phyloP scores from a whole-genome alignment of 768 basidiomycete genomes.

The Phanerochaete carnosa region DNA sequence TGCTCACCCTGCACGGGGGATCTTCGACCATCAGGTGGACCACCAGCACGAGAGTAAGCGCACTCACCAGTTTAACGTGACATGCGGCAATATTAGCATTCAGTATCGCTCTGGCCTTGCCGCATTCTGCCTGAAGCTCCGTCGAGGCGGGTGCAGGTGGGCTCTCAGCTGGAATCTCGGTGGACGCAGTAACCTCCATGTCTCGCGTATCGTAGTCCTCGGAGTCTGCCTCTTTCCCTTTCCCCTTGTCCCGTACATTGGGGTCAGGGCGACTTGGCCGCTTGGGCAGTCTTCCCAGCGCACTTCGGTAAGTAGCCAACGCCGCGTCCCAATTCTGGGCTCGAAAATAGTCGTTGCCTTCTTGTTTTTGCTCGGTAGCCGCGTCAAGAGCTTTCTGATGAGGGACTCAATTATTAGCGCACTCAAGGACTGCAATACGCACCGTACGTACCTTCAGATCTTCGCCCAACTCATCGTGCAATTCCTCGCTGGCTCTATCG shows the following conservation, averaged over 20 bases:
- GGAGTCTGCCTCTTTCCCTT: conserved; percentile 16
- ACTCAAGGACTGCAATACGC: not conserved
- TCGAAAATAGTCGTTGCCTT: conserved; percentile 76
- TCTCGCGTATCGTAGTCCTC: conserved; percentile 20
- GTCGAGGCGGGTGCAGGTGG: conserved; percentile 22
- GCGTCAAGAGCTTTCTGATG: conserved; percentile 41
- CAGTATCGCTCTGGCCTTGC: conserved; percentile 65
- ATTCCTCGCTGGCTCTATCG: too few relatives aligned
- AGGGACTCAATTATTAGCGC: not conserved
- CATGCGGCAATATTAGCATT: conserved; percentile 91
- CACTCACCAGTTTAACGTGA: conserved; percentile 68
- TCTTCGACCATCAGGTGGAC: not conserved
- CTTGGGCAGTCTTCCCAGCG: conserved; percentile 62
- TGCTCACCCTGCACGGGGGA: conserved; percentile 58
- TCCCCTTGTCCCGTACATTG: conserved; percentile 6
- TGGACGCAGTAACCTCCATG: conserved; percentile 14
- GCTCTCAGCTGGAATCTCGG: conserved; percentile 15
- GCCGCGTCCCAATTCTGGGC: conserved; percentile 66
- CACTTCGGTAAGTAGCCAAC: conserved; percentile 64
- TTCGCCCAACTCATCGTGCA: not conserved
- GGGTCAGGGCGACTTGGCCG: conserved; percentile 18
- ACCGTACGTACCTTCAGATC: not conserved
- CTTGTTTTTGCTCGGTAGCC: conserved; percentile 63
- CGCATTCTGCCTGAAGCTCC: conserved; percentile 42
- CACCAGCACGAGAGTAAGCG: not conserved